Evolutionary conservation across 345 rosid species (phyloP), one percentile per base, ranked within the genome.

Genomic region (Odontarrhena argentea): DNA sequence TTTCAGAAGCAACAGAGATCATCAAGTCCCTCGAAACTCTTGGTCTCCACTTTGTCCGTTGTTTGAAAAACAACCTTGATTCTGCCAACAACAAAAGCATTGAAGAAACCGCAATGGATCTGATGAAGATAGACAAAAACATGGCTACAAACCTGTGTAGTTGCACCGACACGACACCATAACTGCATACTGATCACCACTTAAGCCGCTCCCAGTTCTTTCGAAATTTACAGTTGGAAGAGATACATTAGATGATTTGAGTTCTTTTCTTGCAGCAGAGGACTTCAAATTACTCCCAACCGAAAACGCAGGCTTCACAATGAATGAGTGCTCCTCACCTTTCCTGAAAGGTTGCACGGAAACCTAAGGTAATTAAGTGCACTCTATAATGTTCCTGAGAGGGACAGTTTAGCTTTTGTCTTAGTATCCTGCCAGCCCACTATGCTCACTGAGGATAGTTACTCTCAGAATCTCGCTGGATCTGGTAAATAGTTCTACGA

Each of bases 321-420:
- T 86, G 76, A 95, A 95, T 42, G 99, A 91, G 74, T 91, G 99
- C 74, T 89, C 97, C 77, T 91, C 99, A 74, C 96, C 92, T 78
- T 81, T 89, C 99, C 99, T 95, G 86, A 73, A 74, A 65, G 1
- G 25, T 68, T 60, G 37, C 47, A 62, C 56, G 51, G 60, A 67
- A 42, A 44, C 47, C 44, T 13, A 59, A 60, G 28, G 56, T 73
- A 12, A 55, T 55, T 66, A 65, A 66, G 56, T 12, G 63, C 59
- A 67, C 11, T 74, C 57, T 60, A 52, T 45, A 59, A 11, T 50
- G 66, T 41, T 59, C 49, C 60, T 34, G 34, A 50, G 43, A 58
- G 22, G 9, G 26, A 42, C 28, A 51, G 9, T 64, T 25, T 70
- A 70, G 22, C 55, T 52, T 46, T 67, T 11, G 37, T 60, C 52